A percentile compares a stretch with the other conserved stretches of the same genome.
These are phyloP conservation scores for Artemisia tridentata DNA, from an alignment of 129 eudicot genomes.

Conservation along the genomic window DNA sequence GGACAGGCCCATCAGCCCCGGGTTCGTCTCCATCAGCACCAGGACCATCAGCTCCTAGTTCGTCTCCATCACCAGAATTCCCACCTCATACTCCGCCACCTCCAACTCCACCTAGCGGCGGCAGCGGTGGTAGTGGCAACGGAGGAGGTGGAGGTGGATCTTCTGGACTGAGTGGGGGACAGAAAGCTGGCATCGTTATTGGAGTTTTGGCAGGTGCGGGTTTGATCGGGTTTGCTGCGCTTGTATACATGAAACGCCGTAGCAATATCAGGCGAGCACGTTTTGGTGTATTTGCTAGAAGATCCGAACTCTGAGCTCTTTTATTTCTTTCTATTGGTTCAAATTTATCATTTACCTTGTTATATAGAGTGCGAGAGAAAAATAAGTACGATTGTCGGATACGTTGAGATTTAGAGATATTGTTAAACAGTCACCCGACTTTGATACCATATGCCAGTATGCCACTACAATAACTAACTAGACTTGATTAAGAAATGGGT, in stretches of 20 bases:
- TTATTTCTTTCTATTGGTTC: background rate
- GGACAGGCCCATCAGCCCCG: background rate
- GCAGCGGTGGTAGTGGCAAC: background rate
- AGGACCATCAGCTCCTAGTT: background rate
- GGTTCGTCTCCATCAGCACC: conserved; percentile 6
- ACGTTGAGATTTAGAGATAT: background rate
- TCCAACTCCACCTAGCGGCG: background rate
- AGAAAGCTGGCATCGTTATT: conserved; percentile 44
- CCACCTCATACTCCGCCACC: conserved; percentile 21
- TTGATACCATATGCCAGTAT: background rate
- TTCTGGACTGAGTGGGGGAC: conserved; percentile 46
- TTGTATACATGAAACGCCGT: conserved; percentile 50
- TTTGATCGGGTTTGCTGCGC: conserved; percentile 33
- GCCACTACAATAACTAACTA: too few relatives aligned
- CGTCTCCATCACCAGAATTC: background rate
- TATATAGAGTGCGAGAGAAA: background rate
- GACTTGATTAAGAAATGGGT: too few relatives aligned
- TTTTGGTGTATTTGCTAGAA: conserved; percentile 30
- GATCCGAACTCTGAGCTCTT: conserved; percentile 23
- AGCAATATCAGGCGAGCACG: conserved; percentile 37
- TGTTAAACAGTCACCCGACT: background rate
- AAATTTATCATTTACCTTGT: background rate
- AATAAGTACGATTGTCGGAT: background rate
- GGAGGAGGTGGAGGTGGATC: conserved; percentile 21
- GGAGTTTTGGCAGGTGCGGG: conserved; percentile 53